Evolutionary conservation across 2,329 filamentous ascomycete species (phyloP), one percentile per base, ranked within the genome.

Genomic region (Fusarium cicatricum): DNA sequence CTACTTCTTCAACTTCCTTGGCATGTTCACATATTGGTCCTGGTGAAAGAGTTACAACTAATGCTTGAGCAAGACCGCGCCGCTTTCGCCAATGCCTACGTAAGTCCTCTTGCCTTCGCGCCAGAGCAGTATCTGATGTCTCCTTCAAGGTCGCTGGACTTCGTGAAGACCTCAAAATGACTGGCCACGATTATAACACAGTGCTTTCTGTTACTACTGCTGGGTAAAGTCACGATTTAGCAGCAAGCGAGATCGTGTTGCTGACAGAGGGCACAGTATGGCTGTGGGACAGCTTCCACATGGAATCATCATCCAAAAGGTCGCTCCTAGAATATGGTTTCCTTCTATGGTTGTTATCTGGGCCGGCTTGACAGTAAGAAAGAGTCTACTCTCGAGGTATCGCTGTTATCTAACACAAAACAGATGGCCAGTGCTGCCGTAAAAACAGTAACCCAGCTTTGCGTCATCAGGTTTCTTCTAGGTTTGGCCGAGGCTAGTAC

Each of bases 261-360:
- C 14, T 56, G 3, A 44, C 33, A 12, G 1, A 12, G 2, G 1
- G 0, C 11, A 16, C 12, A 71, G 70, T 16, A 75, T 77, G 58
- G 67, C 75, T 8, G 67, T 86, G 12, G 84, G 84, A 3, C 83
- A 87, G 66, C 73, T 86, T 17, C 83, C 83, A 0, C 80, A 78
- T 41, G 85, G 84, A 58, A 68, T 86, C 11, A 82, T 83, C 8
- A 75, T 89, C 11, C 82, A 87, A 66, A 84, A 86, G 60, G 66
- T 88, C 51, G 79, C 79, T 41, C 85, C 85, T 1, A 77, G 85
- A 11, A 75, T 82, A 58, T 87, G 84, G 74, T 85, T 85, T 64
- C 84, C 84, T 0, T 65, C 75, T 19, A 85, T 84, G 78, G 85
- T 86, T 77, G 52, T 85, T 21, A 62, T 82, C 48, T 88, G 86